These are phyloP conservation scores for Hamigera avellanea DNA, from an alignment of 495 filamentous ascomycete species.

Conservation along the genomic window DNA sequence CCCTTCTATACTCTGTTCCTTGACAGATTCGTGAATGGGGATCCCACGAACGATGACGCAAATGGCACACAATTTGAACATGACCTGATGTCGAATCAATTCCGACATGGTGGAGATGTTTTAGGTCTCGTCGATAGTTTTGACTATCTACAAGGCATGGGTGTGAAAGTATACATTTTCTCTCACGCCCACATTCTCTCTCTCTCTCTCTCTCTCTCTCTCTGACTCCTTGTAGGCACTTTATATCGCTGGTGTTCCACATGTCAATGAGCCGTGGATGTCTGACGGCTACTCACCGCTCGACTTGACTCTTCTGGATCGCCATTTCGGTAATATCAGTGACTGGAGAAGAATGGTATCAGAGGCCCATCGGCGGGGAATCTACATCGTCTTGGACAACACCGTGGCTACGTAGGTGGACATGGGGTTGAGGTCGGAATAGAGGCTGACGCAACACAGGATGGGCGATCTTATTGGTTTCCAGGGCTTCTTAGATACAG, in stretches of 20 bases:
- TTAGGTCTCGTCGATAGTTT: conserved; percentile 20
- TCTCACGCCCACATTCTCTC: conserved; percentile 2
- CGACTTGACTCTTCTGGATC: conserved; percentile 24
- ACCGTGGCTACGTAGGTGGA: conserved; percentile 22
- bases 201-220: not conserved
- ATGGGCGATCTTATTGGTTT: conserved; percentile 37
- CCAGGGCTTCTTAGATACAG: conserved; percentile 25
- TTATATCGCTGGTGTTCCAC: conserved; percentile 23
- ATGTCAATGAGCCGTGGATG: conserved; percentile 27
- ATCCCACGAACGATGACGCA: conserved; percentile 25
- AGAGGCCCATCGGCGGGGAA: conserved; percentile 20
- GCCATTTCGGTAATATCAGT: conserved; percentile 23
- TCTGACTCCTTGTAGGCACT: conserved; percentile 3
- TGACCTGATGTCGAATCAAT: conserved; percentile 23
- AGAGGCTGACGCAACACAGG: conserved; percentile 3
- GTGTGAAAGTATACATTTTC: conserved; percentile 13
- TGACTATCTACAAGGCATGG: conserved; percentile 31
- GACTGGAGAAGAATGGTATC: conserved; percentile 20
- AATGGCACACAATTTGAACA: conserved; percentile 28
- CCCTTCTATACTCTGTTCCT: conserved; percentile 27
- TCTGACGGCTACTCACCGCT: conserved; percentile 24
- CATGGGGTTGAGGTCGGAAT: not conserved
- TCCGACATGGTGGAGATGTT: conserved; percentile 27
- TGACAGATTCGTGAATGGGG: conserved; percentile 27
- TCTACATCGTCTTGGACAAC: conserved; percentile 27